A percentile compares a stretch with the other conserved stretches of the same genome.
These are phyloP conservation scores for Lichtheimia ornata DNA, from an alignment of 371 early-diverging fungal genomes.

Conservation along the genomic window DNA sequence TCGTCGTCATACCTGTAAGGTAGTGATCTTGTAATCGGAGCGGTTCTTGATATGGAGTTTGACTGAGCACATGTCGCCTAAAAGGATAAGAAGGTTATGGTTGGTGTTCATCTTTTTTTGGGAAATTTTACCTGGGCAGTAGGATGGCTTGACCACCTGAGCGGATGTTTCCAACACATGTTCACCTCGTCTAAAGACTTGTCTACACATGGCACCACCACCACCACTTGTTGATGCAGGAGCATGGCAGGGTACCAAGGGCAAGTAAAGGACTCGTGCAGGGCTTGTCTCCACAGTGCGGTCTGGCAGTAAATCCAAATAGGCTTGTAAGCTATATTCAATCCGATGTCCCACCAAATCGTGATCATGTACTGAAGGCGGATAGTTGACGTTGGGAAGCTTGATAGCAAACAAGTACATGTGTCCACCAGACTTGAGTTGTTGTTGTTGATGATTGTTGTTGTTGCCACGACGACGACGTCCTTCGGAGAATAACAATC, in stretches of 20 bases:
- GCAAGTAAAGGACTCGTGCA: constrained; percentile 36
- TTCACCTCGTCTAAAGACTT: constrained; percentile 24
- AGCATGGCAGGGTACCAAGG: constrained; percentile 29
- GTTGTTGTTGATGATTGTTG: neutral
- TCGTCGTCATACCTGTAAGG: too few relatives aligned
- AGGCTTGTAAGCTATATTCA: constrained; percentile 40
- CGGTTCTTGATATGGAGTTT: constrained; percentile 35
- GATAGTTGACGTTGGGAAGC: constrained; percentile 44
- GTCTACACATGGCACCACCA: constrained; percentile 11
- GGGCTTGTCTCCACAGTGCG: constrained; percentile 22
- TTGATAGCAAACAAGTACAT: constrained; percentile 52
- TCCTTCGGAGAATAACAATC: neutral
- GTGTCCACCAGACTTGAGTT: constrained; percentile 33
- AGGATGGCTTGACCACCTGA: constrained; percentile 35
- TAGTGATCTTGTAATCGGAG: constrained; percentile 40
- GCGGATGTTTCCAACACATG: constrained; percentile 27
- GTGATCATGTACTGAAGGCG: constrained; percentile 36
- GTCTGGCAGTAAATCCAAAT: constrained; percentile 22
- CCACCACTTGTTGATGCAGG: neutral
- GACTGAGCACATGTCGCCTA: constrained; percentile 45
- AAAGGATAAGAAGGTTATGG: constrained; percentile 5
- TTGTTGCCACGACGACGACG: neutral
- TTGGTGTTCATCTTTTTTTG: neutral
- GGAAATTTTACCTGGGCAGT: constrained; percentile 43
- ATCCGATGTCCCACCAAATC: constrained; percentile 33